Evolutionary conservation across 495 filamentous ascomycete genomes (phyloP).

Genomic region (Penicillium bialowiezense): DNA sequence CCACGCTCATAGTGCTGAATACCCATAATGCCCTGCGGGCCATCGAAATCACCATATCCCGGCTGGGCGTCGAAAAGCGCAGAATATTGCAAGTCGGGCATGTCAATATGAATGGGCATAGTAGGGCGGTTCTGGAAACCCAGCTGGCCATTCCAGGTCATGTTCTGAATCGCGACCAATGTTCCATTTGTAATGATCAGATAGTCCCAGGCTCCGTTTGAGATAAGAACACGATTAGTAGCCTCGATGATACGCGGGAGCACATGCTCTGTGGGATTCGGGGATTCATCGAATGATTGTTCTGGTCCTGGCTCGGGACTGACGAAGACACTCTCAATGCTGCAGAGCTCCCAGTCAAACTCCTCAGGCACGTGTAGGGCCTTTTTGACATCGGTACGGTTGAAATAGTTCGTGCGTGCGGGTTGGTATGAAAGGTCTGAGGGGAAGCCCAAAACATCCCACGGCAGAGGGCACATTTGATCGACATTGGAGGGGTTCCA

Average conservation of each 20-base stretch:
- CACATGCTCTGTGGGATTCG: not conserved
- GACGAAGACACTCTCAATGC: constrained; percentile 1
- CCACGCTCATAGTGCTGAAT: constrained; percentile 4
- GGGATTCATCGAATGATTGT: not conserved
- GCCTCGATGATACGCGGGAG: not conserved
- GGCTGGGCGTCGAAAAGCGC: not conserved
- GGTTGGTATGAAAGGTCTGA: constrained; percentile 1
- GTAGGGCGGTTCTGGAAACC: not conserved
- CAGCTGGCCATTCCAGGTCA: constrained; percentile 61
- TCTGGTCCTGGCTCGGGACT: not conserved
- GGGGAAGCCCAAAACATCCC: constrained; percentile 2
- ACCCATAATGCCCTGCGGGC: constrained; percentile 1
- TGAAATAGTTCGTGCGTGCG: not conserved
- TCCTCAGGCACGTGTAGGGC: not conserved
- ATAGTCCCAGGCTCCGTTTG: constrained; percentile 4
- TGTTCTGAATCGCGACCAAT: constrained; percentile 61
- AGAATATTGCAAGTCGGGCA: constrained; percentile 1
- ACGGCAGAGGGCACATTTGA: not conserved
- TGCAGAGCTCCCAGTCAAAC: constrained; percentile 1
- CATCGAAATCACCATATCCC: not conserved
- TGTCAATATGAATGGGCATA: not conserved
- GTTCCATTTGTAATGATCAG: constrained; percentile 44
- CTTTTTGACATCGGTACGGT: constrained; percentile 1
- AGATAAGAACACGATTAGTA: not conserved
- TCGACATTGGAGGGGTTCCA: constrained; percentile 1